phyloP scores from a whole-genome alignment of 2,329 filamentous ascomycete genomes.

The Tolypocladium guangdongense region DNA sequence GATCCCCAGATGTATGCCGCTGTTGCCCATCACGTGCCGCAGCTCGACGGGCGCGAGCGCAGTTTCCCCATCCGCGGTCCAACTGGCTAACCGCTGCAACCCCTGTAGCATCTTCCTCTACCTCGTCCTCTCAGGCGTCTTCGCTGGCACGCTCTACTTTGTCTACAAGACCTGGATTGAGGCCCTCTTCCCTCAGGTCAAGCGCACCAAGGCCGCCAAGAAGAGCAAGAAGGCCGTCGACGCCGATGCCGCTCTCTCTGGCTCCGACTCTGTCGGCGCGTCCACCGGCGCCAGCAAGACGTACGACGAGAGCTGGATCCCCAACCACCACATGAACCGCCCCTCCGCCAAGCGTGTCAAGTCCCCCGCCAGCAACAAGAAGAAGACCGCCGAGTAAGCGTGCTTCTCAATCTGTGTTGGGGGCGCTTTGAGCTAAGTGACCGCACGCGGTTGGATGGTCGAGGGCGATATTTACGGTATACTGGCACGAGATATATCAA shows the following conservation, averaged over 20 bases:
- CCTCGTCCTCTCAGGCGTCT: slow-evolving; percentile 71
- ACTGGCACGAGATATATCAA: not conserved
- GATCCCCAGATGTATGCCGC: slow-evolving; percentile 80
- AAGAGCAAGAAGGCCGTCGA: slow-evolving; percentile 59
- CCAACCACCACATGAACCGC: slow-evolving; percentile 76
- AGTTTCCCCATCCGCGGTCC: not conserved
- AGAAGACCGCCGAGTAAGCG: slow-evolving; percentile 20
- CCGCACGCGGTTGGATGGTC: not conserved
- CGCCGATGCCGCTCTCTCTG: slow-evolving; percentile 49
- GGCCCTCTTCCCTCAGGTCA: slow-evolving; percentile 85
- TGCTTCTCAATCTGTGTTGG: not conserved
- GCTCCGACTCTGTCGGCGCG: slow-evolving; percentile 59
- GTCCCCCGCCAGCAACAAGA: slow-evolving; percentile 40
- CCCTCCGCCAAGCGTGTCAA: slow-evolving; percentile 61
- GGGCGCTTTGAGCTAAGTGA: not conserved
- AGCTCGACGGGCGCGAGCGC: not conserved
- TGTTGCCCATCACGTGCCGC: not conserved
- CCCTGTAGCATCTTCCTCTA: slow-evolving; percentile 82
- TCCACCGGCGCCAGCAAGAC: slow-evolving; percentile 57
- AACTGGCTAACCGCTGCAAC: slow-evolving; percentile 27
- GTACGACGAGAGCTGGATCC: slow-evolving; percentile 93
- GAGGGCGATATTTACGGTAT: no score
- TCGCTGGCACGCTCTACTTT: slow-evolving; percentile 79
- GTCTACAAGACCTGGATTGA: slow-evolving; percentile 98
- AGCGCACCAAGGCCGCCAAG: slow-evolving; percentile 51